phyloP scores from a whole-genome alignment of 1,139 yeast genomes.

The Torulaspora pretoriensis region DNA sequence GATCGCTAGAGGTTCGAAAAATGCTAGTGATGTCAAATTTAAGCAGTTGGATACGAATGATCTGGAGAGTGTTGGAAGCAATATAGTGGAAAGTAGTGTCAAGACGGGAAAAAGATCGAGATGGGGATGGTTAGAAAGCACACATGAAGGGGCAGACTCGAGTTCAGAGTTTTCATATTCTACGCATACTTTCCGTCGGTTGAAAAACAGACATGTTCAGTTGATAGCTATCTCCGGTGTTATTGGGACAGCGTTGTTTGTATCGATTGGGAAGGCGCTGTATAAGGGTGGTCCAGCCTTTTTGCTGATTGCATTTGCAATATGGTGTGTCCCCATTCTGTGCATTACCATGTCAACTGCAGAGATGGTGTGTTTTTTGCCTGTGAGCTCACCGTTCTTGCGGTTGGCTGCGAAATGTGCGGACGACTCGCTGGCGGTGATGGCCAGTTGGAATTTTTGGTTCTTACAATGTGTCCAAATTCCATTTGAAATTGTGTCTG shows the following conservation, averaged over 20 bases:
- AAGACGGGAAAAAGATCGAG: background rate
- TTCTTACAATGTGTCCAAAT: slow-evolving; percentile 69
- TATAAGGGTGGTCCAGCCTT: slow-evolving; percentile 75
- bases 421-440: slow-evolving; percentile 70
- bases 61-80: slow-evolving; percentile 7
- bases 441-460: slow-evolving; percentile 80
- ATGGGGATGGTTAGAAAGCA: slow-evolving; percentile 6
- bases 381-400: slow-evolving; percentile 64
- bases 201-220: slow-evolving; percentile 62
- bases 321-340: slow-evolving; percentile 60
- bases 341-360: slow-evolving; percentile 70
- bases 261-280: slow-evolving; percentile 69
- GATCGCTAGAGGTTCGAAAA: slow-evolving; percentile 4
- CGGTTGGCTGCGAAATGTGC: slow-evolving; percentile 52
- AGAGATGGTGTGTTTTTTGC: slow-evolving; percentile 78
- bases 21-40: slow-evolving; percentile 3
- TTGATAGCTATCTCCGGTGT: slow-evolving; percentile 82
- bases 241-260: slow-evolving; percentile 76
- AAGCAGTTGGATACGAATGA: slow-evolving; percentile 7
- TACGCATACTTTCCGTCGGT: slow-evolving; percentile 38
- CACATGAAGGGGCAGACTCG: slow-evolving; percentile 16
- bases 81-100: background rate
- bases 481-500: slow-evolving; percentile 80
- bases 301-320: slow-evolving; percentile 57
- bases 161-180: slow-evolving; percentile 16